phyloP scores from a whole-genome alignment of 139 green algal species.

The Chlamydomonas sp. region DNA sequence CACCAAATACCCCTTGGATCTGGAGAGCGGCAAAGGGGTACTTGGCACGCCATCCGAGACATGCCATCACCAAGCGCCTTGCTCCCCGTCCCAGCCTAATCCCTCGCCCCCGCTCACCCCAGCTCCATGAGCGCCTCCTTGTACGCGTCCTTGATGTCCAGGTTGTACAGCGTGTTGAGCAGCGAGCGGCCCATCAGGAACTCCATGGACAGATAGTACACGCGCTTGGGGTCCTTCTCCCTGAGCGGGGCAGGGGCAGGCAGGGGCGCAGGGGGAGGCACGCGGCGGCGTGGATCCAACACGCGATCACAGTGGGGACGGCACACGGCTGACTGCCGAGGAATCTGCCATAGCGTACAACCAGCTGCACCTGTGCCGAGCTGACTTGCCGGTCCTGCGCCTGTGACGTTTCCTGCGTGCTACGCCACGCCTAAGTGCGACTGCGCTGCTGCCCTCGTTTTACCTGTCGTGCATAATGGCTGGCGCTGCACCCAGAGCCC shows the following conservation, averaged over 20 bases:
- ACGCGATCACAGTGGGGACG: no score
- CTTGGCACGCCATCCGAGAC: background rate
- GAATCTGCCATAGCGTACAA: no score
- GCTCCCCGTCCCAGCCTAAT: background rate
- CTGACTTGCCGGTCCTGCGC: no score
- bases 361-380: no score
- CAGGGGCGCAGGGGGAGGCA: background rate
- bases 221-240: conserved; percentile 90
- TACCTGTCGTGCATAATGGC: no score
- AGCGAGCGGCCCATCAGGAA: conserved; percentile 97
- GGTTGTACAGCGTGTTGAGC: conserved; percentile 95
- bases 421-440: no score
- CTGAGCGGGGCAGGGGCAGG: conserved; percentile 42
- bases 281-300: background rate
- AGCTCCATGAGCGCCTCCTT: conserved; percentile 72
- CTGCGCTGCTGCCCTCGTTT: no score
- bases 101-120: conserved; percentile 27
- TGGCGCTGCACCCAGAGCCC: no score
- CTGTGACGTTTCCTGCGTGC: no score
- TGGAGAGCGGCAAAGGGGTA: no score
- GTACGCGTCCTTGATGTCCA: conserved; percentile 91
- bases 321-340: no score
- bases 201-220: conserved; percentile 99
- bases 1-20: no score
- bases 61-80: background rate